Evolutionary conservation across 768 basidiomycete species (phyloP).

Genomic region (Termitomyces eurrhizus): DNA sequence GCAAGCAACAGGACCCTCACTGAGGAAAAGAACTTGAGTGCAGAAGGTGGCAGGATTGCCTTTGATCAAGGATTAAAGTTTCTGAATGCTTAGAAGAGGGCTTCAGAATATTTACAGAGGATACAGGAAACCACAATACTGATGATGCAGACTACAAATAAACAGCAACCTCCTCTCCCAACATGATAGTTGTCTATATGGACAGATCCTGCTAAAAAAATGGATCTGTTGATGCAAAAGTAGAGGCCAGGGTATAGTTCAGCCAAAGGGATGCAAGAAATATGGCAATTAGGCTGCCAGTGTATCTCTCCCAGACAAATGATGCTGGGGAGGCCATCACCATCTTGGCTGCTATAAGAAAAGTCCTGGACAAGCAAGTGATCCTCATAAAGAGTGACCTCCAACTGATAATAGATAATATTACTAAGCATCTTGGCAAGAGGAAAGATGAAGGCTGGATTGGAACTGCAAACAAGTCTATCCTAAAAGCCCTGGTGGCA

Average conservation of each 20-base stretch:
- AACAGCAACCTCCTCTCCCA: background rate
- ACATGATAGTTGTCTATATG: background rate
- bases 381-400: constrained; percentile 19
- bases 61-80: too few relatives aligned
- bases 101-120: background rate
- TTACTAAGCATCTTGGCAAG: constrained; percentile 15
- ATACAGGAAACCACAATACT: background rate
- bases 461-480: constrained; percentile 7
- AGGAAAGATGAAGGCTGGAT: constrained; percentile 28
- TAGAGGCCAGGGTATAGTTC: background rate
- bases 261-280: background rate
- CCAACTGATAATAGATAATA: constrained; percentile 15
- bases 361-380: constrained; percentile 5
- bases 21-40: too few relatives aligned
- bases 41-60: too few relatives aligned
- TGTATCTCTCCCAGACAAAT: background rate
- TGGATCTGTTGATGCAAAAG: background rate
- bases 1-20: too few relatives aligned
- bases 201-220: background rate
- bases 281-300: background rate
- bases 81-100: background rate
- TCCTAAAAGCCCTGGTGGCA: too few relatives aligned
- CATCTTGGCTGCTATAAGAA: constrained; percentile 6
- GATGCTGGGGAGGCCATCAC: constrained; percentile 16
- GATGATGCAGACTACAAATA: background rate